Conservation (phyloP, 495 filamentous ascomycete genomes). For the Cercophora sp. region DNA sequence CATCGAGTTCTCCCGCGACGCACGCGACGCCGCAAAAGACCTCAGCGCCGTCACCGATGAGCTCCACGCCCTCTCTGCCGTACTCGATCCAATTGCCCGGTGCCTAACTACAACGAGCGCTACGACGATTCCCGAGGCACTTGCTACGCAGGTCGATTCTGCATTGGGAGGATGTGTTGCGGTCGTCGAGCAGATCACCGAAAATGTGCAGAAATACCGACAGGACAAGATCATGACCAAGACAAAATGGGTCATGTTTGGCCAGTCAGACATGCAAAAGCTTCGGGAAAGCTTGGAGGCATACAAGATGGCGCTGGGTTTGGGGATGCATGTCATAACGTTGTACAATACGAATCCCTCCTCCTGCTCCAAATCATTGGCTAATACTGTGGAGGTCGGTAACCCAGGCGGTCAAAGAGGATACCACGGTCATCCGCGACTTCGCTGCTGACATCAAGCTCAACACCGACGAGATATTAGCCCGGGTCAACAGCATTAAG, state of each 20-base stretch:
- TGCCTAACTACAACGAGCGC: background rate
- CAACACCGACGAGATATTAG: conserved; percentile 12
- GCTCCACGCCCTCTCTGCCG: background rate
- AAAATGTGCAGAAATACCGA: conserved; percentile 11
- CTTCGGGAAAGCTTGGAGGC: conserved; percentile 1
- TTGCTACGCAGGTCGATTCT: background rate
- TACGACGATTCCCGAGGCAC: background rate
- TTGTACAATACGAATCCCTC: background rate
- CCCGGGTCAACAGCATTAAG: conserved; percentile 7
- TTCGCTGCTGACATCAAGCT: conserved; percentile 1
- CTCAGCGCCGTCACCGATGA: conserved; percentile 2
- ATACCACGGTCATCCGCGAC: conserved; percentile 1
- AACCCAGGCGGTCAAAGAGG: conserved; percentile 8
- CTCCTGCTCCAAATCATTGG: background rate
- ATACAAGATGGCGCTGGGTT: conserved; percentile 7
- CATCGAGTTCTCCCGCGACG: conserved; percentile 7
- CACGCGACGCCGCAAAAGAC: conserved; percentile 2
- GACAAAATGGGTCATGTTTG: conserved; percentile 6
- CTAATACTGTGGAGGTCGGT: background rate
- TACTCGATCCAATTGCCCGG: background rate
- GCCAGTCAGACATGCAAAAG: conserved; percentile 6
- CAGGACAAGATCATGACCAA: background rate
- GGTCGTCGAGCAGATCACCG: conserved; percentile 10
- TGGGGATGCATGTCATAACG: background rate
- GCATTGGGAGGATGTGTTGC: background rate